Base-by-base conservation (phyloP, 306 rosid species). In the Canavalia gladiata region DNA sequence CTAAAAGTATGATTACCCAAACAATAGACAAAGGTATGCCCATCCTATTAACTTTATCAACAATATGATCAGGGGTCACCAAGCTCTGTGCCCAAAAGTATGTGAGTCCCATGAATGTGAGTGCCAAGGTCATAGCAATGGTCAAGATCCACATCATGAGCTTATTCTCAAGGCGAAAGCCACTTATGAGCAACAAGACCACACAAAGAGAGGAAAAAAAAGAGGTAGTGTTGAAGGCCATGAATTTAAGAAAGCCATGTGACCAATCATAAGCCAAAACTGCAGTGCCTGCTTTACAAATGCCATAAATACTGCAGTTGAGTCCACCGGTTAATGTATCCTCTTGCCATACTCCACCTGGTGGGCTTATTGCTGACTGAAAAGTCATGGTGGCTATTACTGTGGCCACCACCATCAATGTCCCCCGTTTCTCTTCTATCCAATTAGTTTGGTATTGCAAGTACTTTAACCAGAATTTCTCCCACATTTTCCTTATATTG, bases 321-420 rank as follows among this genome's bases (percentile, higher is more conserved):
- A 8, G 1, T 0, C 45, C 79, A 12, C 74, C 78, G 2, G 35
- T 8, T 28, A 0, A 0, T 0, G 51, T 65, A 12, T 56, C 66
- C 18, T 60, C 72, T 68, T 86, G 79, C 87, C 82, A 71, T 6
- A 81, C 85, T 8, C 88, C 85, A 37, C 85, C 85, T 0, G 88
- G 80, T 45, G 83, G 83, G 11, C 28, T 76, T 11, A 76, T 7
- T 28, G 65, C 71, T 13, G 79, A 54, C 12, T 76, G 85, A 39
- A 80, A 84, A 9, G 87, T 75, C 75, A 80, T 75, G 39, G 79
- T 42, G 2, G 71, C 67, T 1, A 85, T 85, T 57, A 81, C 75
- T 0, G 85, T 85, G 1, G 85, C 76, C n/a, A 64, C 82, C 6
- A 85, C 72, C 85, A 81, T 76, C 50, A 81, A 6, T 1, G 70